phyloP scores from a whole-genome alignment of 2,329 filamentous ascomycete species.

The Aspergillus sp. region DNA sequence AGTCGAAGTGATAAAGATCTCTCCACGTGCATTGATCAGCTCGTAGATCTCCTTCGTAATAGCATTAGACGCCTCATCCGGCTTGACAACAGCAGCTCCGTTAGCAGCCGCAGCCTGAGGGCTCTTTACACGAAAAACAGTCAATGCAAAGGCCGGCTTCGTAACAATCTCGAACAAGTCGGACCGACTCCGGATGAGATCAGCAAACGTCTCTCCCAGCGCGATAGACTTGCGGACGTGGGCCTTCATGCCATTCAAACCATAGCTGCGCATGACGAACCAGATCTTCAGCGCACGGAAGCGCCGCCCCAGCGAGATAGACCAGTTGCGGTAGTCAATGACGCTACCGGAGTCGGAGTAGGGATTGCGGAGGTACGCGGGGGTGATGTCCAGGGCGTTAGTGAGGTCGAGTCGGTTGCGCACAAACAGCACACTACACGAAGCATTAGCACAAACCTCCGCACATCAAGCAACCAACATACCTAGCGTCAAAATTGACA shows the following conservation, averaged over 20 bases:
- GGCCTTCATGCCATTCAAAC: constrained; percentile 68
- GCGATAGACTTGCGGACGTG: constrained; percentile 69
- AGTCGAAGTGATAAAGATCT: constrained; percentile 79
- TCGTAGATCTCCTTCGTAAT: constrained; percentile 75
- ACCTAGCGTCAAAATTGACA: constrained; percentile 78
- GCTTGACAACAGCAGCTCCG: constrained; percentile 17
- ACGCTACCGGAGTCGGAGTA: constrained; percentile 80
- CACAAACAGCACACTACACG: constrained; percentile 69
- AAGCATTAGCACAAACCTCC: background rate
- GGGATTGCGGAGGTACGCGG: constrained; percentile 76
- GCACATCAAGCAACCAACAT: background rate
- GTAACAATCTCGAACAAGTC: constrained; percentile 78
- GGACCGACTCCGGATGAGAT: constrained; percentile 53
- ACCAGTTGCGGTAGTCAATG: constrained; percentile 96
- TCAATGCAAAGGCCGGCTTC: constrained; percentile 72
- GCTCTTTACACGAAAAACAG: constrained; percentile 67
- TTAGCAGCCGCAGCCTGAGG: constrained; percentile 15
- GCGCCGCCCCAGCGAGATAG: constrained; percentile 84
- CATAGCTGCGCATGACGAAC: constrained; percentile 87
- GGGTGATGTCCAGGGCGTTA: constrained; percentile 72
- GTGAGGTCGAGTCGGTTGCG: constrained; percentile 73
- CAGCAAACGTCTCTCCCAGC: constrained; percentile 68
- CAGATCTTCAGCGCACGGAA: constrained; percentile 91
- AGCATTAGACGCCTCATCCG: constrained; percentile 59
- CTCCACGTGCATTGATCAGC: constrained; percentile 66